Evolutionary conservation across 2,329 filamentous ascomycete genomes (phyloP).

Genomic region (Phialophora tarda): DNA sequence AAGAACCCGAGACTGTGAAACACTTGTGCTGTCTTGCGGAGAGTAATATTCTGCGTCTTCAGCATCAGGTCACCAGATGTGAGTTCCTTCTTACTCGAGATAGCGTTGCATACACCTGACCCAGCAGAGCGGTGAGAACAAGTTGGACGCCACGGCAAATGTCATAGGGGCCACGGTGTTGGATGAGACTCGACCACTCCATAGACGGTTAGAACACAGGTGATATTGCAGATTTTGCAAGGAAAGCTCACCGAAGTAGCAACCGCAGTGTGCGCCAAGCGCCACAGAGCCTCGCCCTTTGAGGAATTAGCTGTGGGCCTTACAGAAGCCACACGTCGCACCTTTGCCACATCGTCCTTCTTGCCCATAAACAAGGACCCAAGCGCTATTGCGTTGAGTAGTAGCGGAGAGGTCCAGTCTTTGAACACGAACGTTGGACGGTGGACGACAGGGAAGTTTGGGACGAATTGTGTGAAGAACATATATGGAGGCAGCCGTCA

Average conservation of each 20-base stretch:
- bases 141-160: slow-evolving; percentile 52
- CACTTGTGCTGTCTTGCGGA: slow-evolving; percentile 53
- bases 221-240: background rate
- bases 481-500: slow-evolving; percentile 56
- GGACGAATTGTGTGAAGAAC: slow-evolving; percentile 55
- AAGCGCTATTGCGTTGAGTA: slow-evolving; percentile 54
- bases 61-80: background rate
- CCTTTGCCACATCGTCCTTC: slow-evolving; percentile 49
- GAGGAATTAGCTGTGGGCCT: slow-evolving; percentile 1
- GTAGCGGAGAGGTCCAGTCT: slow-evolving; percentile 52
- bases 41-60: slow-evolving; percentile 44
- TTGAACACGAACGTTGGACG: slow-evolving; percentile 53
- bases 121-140: slow-evolving; percentile 51
- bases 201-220: background rate
- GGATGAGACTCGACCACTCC: slow-evolving; percentile 53
- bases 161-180: slow-evolving; percentile 52
- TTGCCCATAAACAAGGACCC: slow-evolving; percentile 54
- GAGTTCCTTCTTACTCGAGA: slow-evolving; percentile 42
- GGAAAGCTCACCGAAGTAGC: slow-evolving; percentile 46
- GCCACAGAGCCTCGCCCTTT: slow-evolving; percentile 53
- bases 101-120: slow-evolving; percentile 53
- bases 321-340: background rate
- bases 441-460: slow-evolving; percentile 54
- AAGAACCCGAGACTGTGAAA: slow-evolving; percentile 54
- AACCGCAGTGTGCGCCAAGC: slow-evolving; percentile 55